Percentiles rank a stretch among this genome's conserved stretches.
These are phyloP conservation scores for Urtica urens DNA, from an alignment of 306 rosid species.

Conservation along the genomic window DNA sequence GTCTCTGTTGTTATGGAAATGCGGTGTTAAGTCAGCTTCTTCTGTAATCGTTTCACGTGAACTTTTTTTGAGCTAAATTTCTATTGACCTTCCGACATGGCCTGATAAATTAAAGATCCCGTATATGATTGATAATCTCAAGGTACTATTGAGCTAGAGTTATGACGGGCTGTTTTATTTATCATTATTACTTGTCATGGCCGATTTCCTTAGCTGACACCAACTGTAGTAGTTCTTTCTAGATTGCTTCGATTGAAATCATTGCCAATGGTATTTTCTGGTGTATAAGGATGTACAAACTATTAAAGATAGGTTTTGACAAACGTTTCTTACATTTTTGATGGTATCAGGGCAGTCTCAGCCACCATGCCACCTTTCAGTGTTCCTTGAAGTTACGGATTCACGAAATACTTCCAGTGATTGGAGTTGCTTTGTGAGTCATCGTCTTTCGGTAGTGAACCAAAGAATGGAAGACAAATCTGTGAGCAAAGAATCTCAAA, in stretches of 20 bases:
- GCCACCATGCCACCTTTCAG: slow-evolving; percentile 99
- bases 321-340: slow-evolving; percentile 25
- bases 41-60: slow-evolving; percentile 14
- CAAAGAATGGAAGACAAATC: slow-evolving; percentile 89
- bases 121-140: slow-evolving; percentile 25
- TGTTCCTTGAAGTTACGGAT: slow-evolving; percentile 98
- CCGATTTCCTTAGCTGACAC: slow-evolving; percentile 11
- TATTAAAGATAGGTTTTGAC: slow-evolving; percentile 30
- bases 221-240: not conserved
- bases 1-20: slow-evolving; percentile 19
- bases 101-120: slow-evolving; percentile 17
- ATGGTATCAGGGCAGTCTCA: slow-evolving; percentile 98
- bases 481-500: slow-evolving; percentile 96
- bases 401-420: slow-evolving; percentile 89
- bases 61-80: slow-evolving; percentile 21
- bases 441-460: slow-evolving; percentile 89
- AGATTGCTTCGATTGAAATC: not conserved
- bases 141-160: slow-evolving; percentile 19
- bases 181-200: slow-evolving; percentile 12
- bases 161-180: slow-evolving; percentile 17
- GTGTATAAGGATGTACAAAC: slow-evolving; percentile 9
- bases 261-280: not conserved
- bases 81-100: slow-evolving; percentile 22
- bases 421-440: slow-evolving; percentile 99
- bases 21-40: slow-evolving; percentile 17